These are phyloP conservation scores for Anthoceros angustus DNA, from an alignment of 225 moss, liverwort and hornwort genomes.

Conservation along the genomic window DNA sequence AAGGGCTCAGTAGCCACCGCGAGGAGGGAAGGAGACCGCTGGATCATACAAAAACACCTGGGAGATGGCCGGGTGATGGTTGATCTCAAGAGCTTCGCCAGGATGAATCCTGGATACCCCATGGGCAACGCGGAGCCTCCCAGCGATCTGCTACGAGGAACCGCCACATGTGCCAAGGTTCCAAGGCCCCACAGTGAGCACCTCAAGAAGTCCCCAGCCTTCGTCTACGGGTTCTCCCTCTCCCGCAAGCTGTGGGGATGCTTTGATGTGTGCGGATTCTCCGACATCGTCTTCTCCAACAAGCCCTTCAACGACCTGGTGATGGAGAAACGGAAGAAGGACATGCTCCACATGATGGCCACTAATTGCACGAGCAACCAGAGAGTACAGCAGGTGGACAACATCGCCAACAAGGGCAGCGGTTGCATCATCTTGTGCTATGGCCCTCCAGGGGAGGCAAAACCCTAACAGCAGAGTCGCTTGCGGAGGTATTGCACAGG, in stretches of 20 bases:
- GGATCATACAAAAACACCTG: not conserved
- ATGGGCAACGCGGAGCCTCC: constrained; percentile 10
- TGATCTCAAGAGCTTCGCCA: constrained; percentile 8
- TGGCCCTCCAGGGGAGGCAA: constrained; percentile 15
- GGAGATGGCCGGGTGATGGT: constrained; percentile 17
- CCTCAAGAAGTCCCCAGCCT: not conserved
- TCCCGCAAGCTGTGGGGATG: constrained; percentile 12
- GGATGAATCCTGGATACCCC: constrained; percentile 11
- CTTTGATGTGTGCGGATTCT: constrained; percentile 13
- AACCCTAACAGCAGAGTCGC: constrained; percentile 7
- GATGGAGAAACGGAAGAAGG: constrained; percentile 10
- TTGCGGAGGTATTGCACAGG: constrained; percentile 7
- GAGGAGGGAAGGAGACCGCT: not conserved
- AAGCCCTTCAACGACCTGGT: constrained; percentile 9
- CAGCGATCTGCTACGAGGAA: not conserved
- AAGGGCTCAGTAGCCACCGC: not conserved
- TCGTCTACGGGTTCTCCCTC: constrained; percentile 5
- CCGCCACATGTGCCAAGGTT: not conserved
- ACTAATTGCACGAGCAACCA: not conserved
- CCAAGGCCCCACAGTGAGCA: not conserved
- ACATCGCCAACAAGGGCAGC: constrained; percentile 11
- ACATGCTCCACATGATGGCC: constrained; percentile 3
- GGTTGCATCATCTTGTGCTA: constrained; percentile 12
- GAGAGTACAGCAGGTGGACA: constrained; percentile 7
- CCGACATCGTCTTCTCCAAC: constrained; percentile 10